These are phyloP conservation scores for Zymoseptoria tritici DNA, from an alignment of 2,329 filamentous ascomycete species.

Conservation along the genomic window DNA sequence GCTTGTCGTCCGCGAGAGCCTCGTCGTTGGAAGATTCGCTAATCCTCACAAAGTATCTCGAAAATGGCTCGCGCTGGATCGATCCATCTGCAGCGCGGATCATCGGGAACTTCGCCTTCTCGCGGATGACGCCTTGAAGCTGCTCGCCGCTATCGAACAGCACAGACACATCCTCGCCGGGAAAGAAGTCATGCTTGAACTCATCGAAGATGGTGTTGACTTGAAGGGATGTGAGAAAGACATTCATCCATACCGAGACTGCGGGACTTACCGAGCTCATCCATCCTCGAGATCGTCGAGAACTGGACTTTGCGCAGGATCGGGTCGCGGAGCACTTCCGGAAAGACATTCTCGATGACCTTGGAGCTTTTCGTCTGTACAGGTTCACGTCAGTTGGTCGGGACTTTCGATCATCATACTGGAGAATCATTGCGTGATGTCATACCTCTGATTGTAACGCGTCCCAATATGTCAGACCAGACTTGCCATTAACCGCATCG, in stretches of 20 bases:
- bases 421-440: constrained; percentile 1
- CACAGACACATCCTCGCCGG: constrained; percentile 75
- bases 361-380: constrained; percentile 57
- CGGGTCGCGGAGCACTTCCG: constrained; percentile 81
- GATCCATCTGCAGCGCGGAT: constrained; percentile 58
- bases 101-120: constrained; percentile 70
- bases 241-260: background rate
- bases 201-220: constrained; percentile 52
- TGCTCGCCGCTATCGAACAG: constrained; percentile 60
- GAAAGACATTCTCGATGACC: constrained; percentile 87
- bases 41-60: constrained; percentile 73
- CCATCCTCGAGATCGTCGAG: constrained; percentile 79
- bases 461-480: constrained; percentile 84
- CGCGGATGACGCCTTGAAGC: constrained; percentile 59
- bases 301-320: constrained; percentile 89
- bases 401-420: constrained; percentile 2
- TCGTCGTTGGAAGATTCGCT: constrained; percentile 60
- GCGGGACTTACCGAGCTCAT: constrained; percentile 56
- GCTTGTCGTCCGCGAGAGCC: constrained; percentile 69
- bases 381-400: constrained; percentile 15
- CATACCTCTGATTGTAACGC: constrained; percentile 50
- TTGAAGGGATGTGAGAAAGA: constrained; percentile 9
- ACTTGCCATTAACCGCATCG: constrained; percentile 92
- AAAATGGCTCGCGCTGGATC: constrained; percentile 58
- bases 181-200: constrained; percentile 86